phyloP scores from a whole-genome alignment of 2,329 filamentous ascomycete genomes.

The Rhynchosporium secalis region DNA sequence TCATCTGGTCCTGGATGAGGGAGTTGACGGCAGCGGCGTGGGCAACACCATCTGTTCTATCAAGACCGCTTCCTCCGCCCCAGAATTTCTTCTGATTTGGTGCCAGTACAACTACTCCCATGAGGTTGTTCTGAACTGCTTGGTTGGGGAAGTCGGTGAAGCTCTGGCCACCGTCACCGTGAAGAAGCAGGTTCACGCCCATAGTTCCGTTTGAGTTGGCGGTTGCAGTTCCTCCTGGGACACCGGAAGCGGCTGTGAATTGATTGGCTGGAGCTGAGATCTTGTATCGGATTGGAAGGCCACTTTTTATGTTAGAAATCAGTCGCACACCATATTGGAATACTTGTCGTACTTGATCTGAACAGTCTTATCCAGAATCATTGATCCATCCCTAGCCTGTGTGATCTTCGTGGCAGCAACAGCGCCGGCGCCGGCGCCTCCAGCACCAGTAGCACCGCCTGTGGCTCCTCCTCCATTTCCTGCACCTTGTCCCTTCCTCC shows the following conservation, averaged over 20 bases:
- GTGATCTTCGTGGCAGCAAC: constrained; percentile 20
- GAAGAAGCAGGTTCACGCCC: constrained; percentile 58
- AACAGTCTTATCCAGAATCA: constrained; percentile 55
- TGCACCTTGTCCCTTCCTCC: constrained; percentile 14
- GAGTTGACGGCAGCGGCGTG: constrained; percentile 57
- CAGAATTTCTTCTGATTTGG: constrained; percentile 58
- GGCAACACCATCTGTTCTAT: constrained; percentile 55
- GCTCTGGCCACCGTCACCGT: constrained; percentile 60
- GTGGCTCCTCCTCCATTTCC: constrained; percentile 6
- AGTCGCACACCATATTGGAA: background rate
- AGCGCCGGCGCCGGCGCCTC: constrained; percentile 17
- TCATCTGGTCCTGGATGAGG: constrained; percentile 50
- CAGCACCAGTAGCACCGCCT: constrained; percentile 14
- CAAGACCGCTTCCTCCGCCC: constrained; percentile 54
- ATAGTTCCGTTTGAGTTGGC: constrained; percentile 41
- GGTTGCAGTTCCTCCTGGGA: constrained; percentile 46
- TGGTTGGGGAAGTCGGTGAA: constrained; percentile 81
- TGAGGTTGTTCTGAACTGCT: constrained; percentile 70
- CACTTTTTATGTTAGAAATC: constrained; percentile 40
- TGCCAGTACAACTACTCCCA: constrained; percentile 72
- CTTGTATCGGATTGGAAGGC: constrained; percentile 55
- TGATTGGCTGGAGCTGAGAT: constrained; percentile 55
- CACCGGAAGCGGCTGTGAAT: constrained; percentile 51
- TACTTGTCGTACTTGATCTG: constrained; percentile 49
- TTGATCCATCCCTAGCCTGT: constrained; percentile 53